Conservation (phyloP, 1,139 yeast genomes). For the Blastobotrys petasosporus region DNA sequence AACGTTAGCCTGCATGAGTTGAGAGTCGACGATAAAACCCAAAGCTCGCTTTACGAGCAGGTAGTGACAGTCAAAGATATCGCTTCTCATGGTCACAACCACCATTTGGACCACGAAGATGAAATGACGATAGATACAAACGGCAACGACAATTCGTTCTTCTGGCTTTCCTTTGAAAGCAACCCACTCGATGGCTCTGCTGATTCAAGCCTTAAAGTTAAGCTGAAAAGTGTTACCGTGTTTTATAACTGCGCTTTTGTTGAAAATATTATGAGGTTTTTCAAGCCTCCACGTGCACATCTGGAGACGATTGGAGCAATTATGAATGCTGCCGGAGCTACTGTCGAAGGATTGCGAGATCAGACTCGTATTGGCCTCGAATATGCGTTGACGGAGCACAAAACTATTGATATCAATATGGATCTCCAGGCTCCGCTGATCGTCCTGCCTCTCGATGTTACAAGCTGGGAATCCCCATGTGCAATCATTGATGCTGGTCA, state of each 20-base stretch:
- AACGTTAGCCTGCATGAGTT: slow-evolving; percentile 74
- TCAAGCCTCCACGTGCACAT: slow-evolving; percentile 82
- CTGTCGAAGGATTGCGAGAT: slow-evolving; percentile 82
- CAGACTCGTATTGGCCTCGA: slow-evolving; percentile 92
- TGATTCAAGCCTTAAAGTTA: slow-evolving; percentile 68
- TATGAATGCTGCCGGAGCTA: slow-evolving; percentile 92
- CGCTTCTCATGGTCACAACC: slow-evolving; percentile 6
- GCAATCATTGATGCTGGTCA: slow-evolving; percentile 96
- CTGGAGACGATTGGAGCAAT: slow-evolving; percentile 86
- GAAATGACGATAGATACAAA: slow-evolving; percentile 19
- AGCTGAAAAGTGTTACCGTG: slow-evolving; percentile 80
- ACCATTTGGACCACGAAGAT: slow-evolving; percentile 17
- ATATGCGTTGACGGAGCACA: slow-evolving; percentile 90
- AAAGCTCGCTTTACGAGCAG: slow-evolving; percentile 67
- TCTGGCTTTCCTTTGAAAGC: slow-evolving; percentile 73
- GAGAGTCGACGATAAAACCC: slow-evolving; percentile 82
- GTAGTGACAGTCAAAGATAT: slow-evolving; percentile 76
- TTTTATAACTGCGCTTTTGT: slow-evolving; percentile 79
- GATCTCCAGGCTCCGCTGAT: slow-evolving; percentile 93
- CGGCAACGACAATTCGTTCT: slow-evolving; percentile 51
- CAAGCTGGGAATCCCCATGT: slow-evolving; percentile 78
- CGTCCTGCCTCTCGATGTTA: slow-evolving; percentile 79
- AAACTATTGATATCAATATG: slow-evolving; percentile 74
- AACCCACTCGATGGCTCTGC: slow-evolving; percentile 83
- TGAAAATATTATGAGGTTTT: slow-evolving; percentile 67